phyloP scores from a whole-genome alignment of 2,329 filamentous ascomycete genomes.

The Scopulariopsis brevicaulis region DNA sequence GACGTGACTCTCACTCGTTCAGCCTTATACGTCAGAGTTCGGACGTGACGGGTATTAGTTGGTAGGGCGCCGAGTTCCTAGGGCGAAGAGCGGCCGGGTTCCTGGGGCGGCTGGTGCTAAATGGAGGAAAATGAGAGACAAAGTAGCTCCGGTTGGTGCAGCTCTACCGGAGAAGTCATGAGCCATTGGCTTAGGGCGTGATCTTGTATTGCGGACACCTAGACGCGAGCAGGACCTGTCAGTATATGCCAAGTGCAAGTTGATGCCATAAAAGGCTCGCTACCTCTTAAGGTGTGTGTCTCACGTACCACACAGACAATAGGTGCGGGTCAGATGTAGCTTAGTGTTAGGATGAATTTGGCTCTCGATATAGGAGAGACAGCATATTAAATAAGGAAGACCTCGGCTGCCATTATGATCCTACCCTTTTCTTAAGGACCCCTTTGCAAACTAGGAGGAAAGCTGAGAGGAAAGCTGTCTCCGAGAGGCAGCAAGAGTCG shows the following conservation, averaged over 20 bases:
- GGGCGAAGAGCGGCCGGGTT: too few species aligned
- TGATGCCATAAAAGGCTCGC: not conserved
- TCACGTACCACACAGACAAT: not conserved
- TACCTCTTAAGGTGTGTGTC: not conserved
- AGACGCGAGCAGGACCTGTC: not conserved
- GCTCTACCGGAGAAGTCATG: too few species aligned
- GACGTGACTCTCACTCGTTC: too few species aligned
- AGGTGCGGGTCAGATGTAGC: not conserved
- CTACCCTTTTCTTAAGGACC: not conserved
- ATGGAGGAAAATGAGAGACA: too few species aligned
- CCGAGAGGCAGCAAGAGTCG: not conserved
- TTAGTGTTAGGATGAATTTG: not conserved
- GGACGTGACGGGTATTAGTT: too few species aligned
- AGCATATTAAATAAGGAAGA: not conserved
- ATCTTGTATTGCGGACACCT: not conserved
- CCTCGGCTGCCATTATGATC: not conserved
- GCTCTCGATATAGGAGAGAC: not conserved
- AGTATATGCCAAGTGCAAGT: not conserved
- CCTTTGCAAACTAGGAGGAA: not conserved
- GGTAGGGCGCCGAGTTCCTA: too few species aligned
- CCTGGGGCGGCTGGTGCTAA: too few species aligned
- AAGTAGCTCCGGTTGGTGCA: too few species aligned
- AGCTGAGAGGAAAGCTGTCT: too few species aligned
- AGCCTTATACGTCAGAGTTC: too few species aligned
- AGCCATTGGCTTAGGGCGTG: not conserved